These are phyloP conservation scores for Aspergillus heteromorphus DNA, from an alignment of 495 filamentous ascomycete genomes.

Conservation along the genomic window DNA sequence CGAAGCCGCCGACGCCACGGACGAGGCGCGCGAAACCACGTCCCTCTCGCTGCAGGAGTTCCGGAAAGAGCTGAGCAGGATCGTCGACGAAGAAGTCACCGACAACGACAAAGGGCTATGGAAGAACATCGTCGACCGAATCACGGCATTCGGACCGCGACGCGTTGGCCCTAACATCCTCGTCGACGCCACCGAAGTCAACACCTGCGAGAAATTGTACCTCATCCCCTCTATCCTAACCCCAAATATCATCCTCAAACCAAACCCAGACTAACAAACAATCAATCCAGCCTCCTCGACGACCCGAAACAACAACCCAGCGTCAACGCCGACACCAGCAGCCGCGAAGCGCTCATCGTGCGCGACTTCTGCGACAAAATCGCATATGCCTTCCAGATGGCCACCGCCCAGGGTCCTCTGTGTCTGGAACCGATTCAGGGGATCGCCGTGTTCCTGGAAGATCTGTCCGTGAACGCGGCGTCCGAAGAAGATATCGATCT, in stretches of 20 bases:
- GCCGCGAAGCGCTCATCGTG: conserved; percentile 54
- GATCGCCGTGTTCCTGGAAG: conserved; percentile 85
- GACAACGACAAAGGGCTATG: conserved; percentile 66
- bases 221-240: conserved; percentile 16
- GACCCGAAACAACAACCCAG: conserved; percentile 32
- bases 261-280: conserved; percentile 12
- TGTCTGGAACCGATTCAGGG: conserved; percentile 94
- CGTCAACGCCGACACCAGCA: conserved; percentile 18
- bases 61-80: conserved; percentile 59
- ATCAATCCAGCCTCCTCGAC: conserved; percentile 31
- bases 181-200: conserved; percentile 72
- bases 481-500: conserved; percentile 62
- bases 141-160: conserved; percentile 83
- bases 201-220: conserved; percentile 71
- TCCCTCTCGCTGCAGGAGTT: conserved; percentile 69
- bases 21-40: conserved; percentile 46
- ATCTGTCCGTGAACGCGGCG: conserved; percentile 53
- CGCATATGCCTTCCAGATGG: conserved; percentile 86
- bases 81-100: conserved; percentile 55
- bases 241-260: background rate
- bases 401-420: conserved; percentile 82
- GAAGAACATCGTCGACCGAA: conserved; percentile 70
- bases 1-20: conserved; percentile 35
- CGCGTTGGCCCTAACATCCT: conserved; percentile 85
- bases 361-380: conserved; percentile 85